phyloP scores from a whole-genome alignment of 495 filamentous ascomycete species.

The Penicillium alfredii region DNA sequence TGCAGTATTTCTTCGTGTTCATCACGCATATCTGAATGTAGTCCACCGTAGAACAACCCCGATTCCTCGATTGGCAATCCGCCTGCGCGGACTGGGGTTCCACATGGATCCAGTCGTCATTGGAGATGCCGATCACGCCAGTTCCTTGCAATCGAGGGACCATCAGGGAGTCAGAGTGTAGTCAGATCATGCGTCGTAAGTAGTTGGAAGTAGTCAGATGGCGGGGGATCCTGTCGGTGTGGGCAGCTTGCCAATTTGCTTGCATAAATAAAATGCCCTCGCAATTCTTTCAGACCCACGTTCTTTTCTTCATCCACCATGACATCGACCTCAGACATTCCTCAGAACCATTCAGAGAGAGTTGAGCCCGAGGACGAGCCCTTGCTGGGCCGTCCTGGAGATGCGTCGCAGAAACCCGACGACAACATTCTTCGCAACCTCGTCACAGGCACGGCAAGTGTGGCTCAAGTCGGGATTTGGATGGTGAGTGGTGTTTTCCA shows the following conservation, averaged over 20 bases:
- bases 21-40: too few relatives aligned
- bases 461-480: slow-evolving; percentile 63
- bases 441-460: slow-evolving; percentile 61
- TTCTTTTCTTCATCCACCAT: too few relatives aligned
- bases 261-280: too few relatives aligned
- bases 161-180: too few relatives aligned
- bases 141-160: too few relatives aligned
- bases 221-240: too few relatives aligned
- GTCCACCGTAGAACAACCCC: too few relatives aligned
- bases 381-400: slow-evolving; percentile 66
- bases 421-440: slow-evolving; percentile 64
- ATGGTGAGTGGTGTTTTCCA: slow-evolving; percentile 46
- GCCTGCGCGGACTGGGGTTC: slow-evolving; percentile 4
- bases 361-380: slow-evolving; percentile 61
- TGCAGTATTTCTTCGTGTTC: too few relatives aligned
- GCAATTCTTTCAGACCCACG: too few relatives aligned
- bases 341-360: slow-evolving; percentile 26
- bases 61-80: slow-evolving; percentile 13
- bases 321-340: slow-evolving; percentile 30
- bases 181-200: too few relatives aligned
- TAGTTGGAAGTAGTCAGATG: too few relatives aligned
- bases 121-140: slow-evolving; percentile 10
- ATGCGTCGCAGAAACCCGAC: slow-evolving; percentile 61
- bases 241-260: too few relatives aligned
- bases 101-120: slow-evolving; percentile 12